phyloP scores from a whole-genome alignment of 1,284 basidiomycete species.

The Butyriboletus appendiculatus region DNA sequence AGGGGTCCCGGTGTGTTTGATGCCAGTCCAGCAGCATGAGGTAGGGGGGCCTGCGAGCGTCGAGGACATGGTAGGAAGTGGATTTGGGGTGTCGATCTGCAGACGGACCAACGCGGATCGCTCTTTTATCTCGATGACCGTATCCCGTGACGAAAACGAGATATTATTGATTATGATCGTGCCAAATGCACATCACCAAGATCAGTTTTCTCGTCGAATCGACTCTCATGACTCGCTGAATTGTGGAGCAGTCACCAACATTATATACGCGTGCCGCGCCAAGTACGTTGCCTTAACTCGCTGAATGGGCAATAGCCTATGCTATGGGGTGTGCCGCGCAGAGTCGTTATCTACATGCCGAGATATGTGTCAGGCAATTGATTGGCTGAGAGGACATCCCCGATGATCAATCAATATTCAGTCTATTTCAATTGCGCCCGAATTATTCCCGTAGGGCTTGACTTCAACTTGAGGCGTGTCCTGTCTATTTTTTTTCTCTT shows the following conservation, averaged over 20 bases:
- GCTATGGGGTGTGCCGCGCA: background rate
- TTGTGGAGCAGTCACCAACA: background rate
- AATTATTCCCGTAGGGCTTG: no score
- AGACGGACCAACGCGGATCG: no score
- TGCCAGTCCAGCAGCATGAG: constrained; percentile 45
- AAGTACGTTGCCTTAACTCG: background rate
- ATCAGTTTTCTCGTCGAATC: no score
- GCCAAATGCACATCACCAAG: no score
- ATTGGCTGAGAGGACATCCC: no score
- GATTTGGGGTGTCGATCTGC: background rate
- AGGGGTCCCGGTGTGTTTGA: constrained; percentile 50
- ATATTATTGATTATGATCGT: background rate
- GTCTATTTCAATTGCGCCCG: no score
- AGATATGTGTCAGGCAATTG: background rate
- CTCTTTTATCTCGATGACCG: constrained; percentile 1
- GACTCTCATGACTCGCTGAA: background rate
- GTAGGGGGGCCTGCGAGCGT: constrained; percentile 44
- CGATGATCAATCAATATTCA: no score
- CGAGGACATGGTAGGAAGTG: constrained; percentile 23
- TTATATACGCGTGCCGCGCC: background rate
- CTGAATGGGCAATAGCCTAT: background rate
- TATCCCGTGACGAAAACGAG: no score
- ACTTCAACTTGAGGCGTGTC: no score
- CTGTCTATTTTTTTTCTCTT: no score
- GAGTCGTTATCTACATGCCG: background rate